These are phyloP conservation scores for Aspergillus glaucus DNA, from an alignment of 2,329 filamentous ascomycete species.

Conservation along the genomic window DNA sequence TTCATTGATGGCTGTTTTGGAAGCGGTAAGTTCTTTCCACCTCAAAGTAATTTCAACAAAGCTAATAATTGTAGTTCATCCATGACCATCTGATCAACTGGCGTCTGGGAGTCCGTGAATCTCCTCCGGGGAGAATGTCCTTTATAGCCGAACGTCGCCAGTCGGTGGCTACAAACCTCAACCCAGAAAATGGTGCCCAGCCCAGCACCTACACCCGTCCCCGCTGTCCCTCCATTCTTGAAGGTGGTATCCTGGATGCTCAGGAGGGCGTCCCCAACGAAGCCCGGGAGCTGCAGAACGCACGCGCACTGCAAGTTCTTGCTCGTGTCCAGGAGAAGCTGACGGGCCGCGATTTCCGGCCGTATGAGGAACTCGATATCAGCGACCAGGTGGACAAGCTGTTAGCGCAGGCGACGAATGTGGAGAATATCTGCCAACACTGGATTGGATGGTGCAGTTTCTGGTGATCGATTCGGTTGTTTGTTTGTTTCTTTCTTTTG, in stretches of 20 bases:
- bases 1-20: conserved; percentile 93
- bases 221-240: conserved; percentile 64
- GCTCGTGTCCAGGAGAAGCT: conserved; percentile 91
- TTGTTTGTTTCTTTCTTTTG: conserved; percentile 1
- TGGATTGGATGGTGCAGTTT: conserved; percentile 99
- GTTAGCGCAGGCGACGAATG: conserved; percentile 87
- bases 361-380: conserved; percentile 74
- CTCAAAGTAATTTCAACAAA: background rate
- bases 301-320: conserved; percentile 83
- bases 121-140: conserved; percentile 50
- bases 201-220: conserved; percentile 62
- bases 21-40: conserved; percentile 65
- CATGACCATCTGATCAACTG: conserved; percentile 98
- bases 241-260: conserved; percentile 44
- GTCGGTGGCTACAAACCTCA: conserved; percentile 49
- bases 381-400: conserved; percentile 89
- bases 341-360: conserved; percentile 86
- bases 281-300: conserved; percentile 77
- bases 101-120: conserved; percentile 66
- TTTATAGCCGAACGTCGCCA: conserved; percentile 57
- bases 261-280: conserved; percentile 38
- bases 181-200: conserved; percentile 46
- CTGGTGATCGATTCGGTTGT: conserved; percentile 55
- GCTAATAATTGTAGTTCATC: conserved; percentile 64
- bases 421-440: conserved; percentile 97